Conservation (phyloP, 148 eudicot genomes). For the Heliamphora exappendiculata region DNA sequence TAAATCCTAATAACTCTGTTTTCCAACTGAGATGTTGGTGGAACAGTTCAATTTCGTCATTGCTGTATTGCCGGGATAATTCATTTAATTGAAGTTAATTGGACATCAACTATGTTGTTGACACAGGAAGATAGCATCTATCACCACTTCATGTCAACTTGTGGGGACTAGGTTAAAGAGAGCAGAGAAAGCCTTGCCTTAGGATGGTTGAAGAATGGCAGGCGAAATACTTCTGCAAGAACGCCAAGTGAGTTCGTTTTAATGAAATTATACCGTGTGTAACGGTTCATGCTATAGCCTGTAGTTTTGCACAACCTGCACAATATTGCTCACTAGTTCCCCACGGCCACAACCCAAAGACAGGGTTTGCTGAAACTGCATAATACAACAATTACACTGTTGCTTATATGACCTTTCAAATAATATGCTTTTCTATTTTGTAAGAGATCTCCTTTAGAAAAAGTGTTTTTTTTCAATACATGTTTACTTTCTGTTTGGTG, state of each 20-base stretch:
- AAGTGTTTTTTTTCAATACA: neutral
- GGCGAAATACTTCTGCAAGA: neutral
- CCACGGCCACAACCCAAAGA: neutral
- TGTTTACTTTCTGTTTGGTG: neutral
- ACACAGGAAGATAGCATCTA: neutral
- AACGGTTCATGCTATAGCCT: neutral
- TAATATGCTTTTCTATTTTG: neutral
- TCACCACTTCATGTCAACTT: neutral
- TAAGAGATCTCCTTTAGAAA: neutral
- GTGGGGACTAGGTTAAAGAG: neutral
- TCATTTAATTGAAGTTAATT: neutral
- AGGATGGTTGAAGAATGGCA: conserved; percentile 1
- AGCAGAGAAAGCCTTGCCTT: neutral
- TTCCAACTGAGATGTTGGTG: neutral
- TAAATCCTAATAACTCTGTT: conserved; percentile 25
- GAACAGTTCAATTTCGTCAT: neutral
- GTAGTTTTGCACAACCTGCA: neutral
- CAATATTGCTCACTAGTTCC: neutral
- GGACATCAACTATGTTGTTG: neutral
- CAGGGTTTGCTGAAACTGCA: neutral
- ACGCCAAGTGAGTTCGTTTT: neutral
- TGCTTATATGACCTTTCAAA: neutral
- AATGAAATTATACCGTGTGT: neutral
- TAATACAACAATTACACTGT: conserved; percentile 4
- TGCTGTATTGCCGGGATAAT: neutral